A percentile compares a stretch with the other conserved stretches of the same genome.
These are phyloP conservation scores for Aspergillus puulaauensis DNA, from an alignment of 2,329 filamentous ascomycete species.

Conservation along the genomic window DNA sequence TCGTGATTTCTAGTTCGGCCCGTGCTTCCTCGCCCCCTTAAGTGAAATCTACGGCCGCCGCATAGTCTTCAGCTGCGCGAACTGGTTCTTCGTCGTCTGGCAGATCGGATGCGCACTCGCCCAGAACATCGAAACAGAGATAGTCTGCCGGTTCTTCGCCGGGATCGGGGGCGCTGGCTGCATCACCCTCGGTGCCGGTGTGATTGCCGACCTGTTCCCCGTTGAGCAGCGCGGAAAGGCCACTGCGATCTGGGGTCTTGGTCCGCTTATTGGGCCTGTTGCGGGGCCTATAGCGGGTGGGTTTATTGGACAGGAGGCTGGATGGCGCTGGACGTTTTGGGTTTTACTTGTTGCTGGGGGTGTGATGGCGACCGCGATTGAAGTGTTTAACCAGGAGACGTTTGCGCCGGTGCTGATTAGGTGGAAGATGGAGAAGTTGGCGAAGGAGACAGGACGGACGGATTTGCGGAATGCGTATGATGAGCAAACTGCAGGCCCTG, in stretches of 20 bases:
- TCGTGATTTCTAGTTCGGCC: slow-evolving; percentile 44
- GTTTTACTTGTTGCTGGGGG: slow-evolving; percentile 40
- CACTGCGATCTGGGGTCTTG: slow-evolving; percentile 44
- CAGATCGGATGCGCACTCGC: slow-evolving; percentile 60
- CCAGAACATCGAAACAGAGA: slow-evolving; percentile 57
- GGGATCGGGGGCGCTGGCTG: slow-evolving; percentile 42
- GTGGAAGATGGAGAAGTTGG: slow-evolving; percentile 24
- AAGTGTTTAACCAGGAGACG: slow-evolving; percentile 24
- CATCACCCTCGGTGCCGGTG: slow-evolving; percentile 46
- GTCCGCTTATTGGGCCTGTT: slow-evolving; percentile 34
- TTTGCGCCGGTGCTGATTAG: slow-evolving; percentile 26
- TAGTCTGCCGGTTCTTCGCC: slow-evolving; percentile 65
- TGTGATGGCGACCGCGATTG: slow-evolving; percentile 27
- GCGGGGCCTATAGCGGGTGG: slow-evolving; percentile 40
- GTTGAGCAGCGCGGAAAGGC: slow-evolving; percentile 43
- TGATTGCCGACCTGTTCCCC: slow-evolving; percentile 47
- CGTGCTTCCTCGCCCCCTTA: slow-evolving; percentile 64
- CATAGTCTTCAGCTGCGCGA: slow-evolving; percentile 59
- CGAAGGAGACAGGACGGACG: slow-evolving; percentile 20
- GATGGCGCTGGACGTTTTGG: slow-evolving; percentile 52
- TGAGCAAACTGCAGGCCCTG: slow-evolving; percentile 7
- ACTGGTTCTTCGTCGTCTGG: slow-evolving; percentile 58
- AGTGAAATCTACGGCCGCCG: slow-evolving; percentile 65
- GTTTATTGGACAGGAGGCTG: slow-evolving; percentile 40
- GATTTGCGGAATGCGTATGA: slow-evolving; percentile 26